A percentile compares a stretch with the other conserved stretches of the same genome.
phyloP scores from a whole-genome alignment of 306 rosid species.

The Cucumis hystrix region DNA sequence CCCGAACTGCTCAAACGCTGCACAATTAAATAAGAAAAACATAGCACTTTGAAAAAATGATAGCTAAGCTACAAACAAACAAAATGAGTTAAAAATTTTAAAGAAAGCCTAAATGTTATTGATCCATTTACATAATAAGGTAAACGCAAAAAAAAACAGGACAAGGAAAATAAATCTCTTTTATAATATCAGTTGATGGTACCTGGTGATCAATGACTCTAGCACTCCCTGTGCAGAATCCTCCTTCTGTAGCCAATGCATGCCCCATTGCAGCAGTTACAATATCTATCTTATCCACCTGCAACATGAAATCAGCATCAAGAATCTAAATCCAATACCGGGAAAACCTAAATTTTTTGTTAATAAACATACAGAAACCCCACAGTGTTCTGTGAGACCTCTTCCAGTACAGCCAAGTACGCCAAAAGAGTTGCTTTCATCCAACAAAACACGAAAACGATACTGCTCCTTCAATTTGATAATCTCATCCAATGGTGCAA shows the following conservation, averaged over 20 bases:
- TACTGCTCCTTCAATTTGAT: conserved; percentile 83
- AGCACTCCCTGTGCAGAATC: conserved; percentile 94
- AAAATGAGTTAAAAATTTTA: neutral
- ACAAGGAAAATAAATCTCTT: neutral
- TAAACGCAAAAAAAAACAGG: neutral
- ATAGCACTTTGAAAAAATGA: conserved; percentile 10
- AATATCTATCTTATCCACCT: conserved; percentile 86
- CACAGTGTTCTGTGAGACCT: conserved; percentile 72
- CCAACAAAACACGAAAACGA: conserved; percentile 75
- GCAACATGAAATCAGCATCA: conserved; percentile 23
- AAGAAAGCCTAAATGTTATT: neutral
- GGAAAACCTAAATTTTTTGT: neutral
- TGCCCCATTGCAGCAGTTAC: conserved; percentile 97
- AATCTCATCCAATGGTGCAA: conserved; percentile 84
- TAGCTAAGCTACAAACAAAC: neutral
- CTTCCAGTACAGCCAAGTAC: conserved; percentile 89
- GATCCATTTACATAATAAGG: neutral
- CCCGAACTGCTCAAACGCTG: conserved; percentile 98
- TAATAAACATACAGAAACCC: conserved; percentile 57
- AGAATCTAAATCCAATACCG: conserved; percentile 6
- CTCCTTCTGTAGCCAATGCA: conserved; percentile 94
- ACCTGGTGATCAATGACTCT: conserved; percentile 97
- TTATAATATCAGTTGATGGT: neutral
- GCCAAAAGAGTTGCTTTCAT: conserved; percentile 96
- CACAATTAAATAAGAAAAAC: conserved; percentile 14